Percentiles rank a stretch among this genome's conserved stretches.
These are phyloP conservation scores for Phytopythium sindhum DNA, from an alignment of 352 stramenopile genomes.

Conservation along the genomic window DNA sequence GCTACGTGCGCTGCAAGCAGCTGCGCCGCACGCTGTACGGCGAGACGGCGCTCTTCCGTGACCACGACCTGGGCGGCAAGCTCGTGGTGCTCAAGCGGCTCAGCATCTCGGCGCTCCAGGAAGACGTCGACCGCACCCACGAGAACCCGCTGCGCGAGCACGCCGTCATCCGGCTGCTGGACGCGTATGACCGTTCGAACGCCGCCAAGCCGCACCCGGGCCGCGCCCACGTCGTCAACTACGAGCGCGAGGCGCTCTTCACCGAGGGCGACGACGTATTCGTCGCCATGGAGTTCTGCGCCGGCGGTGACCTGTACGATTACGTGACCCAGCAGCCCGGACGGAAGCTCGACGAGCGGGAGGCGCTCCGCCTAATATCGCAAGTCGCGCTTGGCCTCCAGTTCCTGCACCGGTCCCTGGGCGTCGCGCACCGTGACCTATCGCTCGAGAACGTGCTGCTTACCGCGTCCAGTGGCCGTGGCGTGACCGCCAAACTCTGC, in stretches of 20 bases:
- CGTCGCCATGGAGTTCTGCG: conserved; percentile 67
- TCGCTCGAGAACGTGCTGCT: conserved; percentile 65
- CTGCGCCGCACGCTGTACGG: conserved; percentile 51
- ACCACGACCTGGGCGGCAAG: conserved; percentile 23
- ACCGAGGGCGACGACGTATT: conserved; percentile 33
- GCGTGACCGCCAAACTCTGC: conserved; percentile 37
- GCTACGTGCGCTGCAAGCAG: conserved; percentile 32
- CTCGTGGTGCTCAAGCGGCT: conserved; percentile 60
- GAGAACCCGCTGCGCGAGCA: conserved; percentile 47
- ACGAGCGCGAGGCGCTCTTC: conserved; percentile 39
- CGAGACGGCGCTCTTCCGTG: conserved; percentile 48
- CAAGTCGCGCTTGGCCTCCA: conserved; percentile 39
- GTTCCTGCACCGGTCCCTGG: conserved; percentile 40
- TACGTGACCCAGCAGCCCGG: conserved; percentile 32
- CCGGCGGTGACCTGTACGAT: conserved; percentile 55
- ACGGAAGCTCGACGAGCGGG: conserved; percentile 25
- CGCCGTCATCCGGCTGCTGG: conserved; percentile 42
- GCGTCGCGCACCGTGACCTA: too few relatives aligned
- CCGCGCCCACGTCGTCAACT: conserved; percentile 39
- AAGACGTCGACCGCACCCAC: conserved; percentile 25
- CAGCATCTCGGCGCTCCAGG: conserved; percentile 30
- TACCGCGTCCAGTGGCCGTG: conserved; percentile 8
- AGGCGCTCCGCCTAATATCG: conserved; percentile 31
- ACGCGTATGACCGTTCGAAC: conserved; percentile 12
- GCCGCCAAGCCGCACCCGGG: conserved; percentile 20